These are phyloP conservation scores for Aquilaria malaccensis DNA, from an alignment of 345 rosid genomes.

Conservation along the genomic window DNA sequence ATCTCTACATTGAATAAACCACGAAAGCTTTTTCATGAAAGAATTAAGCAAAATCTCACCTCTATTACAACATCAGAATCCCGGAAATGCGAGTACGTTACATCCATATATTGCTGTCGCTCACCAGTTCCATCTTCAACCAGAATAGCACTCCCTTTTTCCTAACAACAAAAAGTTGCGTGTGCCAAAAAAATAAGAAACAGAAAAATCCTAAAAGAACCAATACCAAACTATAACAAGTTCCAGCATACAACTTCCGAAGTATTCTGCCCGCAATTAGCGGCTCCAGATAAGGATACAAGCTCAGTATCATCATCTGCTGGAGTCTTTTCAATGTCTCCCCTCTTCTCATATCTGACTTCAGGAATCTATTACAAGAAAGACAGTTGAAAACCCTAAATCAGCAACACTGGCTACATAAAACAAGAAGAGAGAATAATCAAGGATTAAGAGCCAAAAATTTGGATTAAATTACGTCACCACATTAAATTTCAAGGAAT, in stretches of 20 bases:
- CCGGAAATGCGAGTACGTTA: slow-evolving; percentile 25
- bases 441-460: slow-evolving; percentile 4
- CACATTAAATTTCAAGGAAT: slow-evolving; percentile 17
- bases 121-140: slow-evolving; percentile 40
- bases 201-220: neutral
- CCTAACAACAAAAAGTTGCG: slow-evolving; percentile 21
- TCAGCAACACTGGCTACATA: slow-evolving; percentile 2
- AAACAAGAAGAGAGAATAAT: slow-evolving; percentile 3
- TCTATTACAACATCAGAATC: slow-evolving; percentile 69
- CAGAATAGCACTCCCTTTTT: slow-evolving; percentile 57
- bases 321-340: slow-evolving; percentile 10
- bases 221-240: neutral
- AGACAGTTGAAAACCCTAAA: neutral
- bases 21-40: slow-evolving; percentile 11
- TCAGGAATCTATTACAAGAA: slow-evolving; percentile 20
- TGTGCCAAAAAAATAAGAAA: slow-evolving; percentile 2
- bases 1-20: slow-evolving; percentile 1
- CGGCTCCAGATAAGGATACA: slow-evolving; percentile 11
- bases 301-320: slow-evolving; percentile 13
- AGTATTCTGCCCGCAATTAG: slow-evolving; percentile 16
- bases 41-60: slow-evolving; percentile 24
- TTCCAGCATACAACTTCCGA: slow-evolving; percentile 18
- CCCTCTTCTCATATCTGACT: slow-evolving; percentile 12
- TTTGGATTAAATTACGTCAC: slow-evolving; percentile 13
- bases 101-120: slow-evolving; percentile 46